phyloP scores from a whole-genome alignment of 73 alveolate genomes.

The Paramecium biaurelia region DNA sequence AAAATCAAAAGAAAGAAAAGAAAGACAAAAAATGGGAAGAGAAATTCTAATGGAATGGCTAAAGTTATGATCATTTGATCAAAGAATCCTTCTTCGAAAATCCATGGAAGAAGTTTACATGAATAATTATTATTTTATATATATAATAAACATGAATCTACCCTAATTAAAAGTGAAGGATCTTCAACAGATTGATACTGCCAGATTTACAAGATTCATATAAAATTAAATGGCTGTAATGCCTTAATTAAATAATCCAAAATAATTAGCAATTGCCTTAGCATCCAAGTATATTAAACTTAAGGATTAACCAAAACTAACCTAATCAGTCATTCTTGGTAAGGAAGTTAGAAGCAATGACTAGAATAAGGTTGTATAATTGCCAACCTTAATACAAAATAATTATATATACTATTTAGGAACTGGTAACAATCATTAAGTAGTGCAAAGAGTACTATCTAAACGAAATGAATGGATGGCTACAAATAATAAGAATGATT shows the following conservation, averaged over 20 bases:
- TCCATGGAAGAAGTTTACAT: constrained; percentile 40
- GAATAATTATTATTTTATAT: not conserved
- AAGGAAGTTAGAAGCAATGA: not conserved
- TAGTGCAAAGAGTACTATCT: not conserved
- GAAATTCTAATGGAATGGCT: not conserved
- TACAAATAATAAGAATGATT: not conserved
- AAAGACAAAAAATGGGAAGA: not conserved
- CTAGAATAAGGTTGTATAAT: not conserved
- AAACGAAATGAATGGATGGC: not conserved
- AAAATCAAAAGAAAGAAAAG: not conserved
- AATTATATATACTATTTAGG: constrained; percentile 11
- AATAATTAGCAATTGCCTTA: not conserved
- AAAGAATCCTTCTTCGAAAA: constrained; percentile 20
- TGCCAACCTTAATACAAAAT: not conserved
- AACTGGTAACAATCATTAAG: not conserved
- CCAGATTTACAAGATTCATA: not conserved
- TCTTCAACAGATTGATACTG: not conserved
- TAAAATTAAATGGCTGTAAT: not conserved
- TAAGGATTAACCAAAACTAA: not conserved
- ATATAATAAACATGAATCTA: not conserved
- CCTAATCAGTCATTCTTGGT: not conserved
- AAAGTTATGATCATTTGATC: not conserved
- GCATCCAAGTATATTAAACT: constrained; percentile 3
- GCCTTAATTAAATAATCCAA: constrained; percentile 4
- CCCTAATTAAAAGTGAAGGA: not conserved